phyloP scores from a whole-genome alignment of 2,329 filamentous ascomycete genomes.

The Colletotrichum paranaense region DNA sequence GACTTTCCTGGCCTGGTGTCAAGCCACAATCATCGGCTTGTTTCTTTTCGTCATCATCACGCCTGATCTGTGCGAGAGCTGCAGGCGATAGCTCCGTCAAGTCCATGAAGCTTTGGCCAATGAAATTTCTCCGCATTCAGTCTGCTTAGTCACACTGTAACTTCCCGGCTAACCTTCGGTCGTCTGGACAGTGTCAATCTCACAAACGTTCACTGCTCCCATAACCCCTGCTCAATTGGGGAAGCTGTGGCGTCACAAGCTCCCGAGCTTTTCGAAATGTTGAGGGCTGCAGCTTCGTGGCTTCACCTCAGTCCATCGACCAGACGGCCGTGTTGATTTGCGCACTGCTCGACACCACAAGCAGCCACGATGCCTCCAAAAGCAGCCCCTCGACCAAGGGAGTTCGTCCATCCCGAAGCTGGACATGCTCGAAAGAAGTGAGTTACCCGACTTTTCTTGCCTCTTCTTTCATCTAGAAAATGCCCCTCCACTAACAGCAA shows the following conservation, averaged over 20 bases:
- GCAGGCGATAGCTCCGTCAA: conserved; percentile 2
- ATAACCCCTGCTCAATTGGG: conserved; percentile 26
- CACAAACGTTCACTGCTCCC: neutral
- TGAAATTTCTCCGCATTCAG: neutral
- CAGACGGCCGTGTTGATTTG: conserved; percentile 21
- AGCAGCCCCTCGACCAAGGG: conserved; percentile 41
- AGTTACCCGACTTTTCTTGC: conserved; percentile 29
- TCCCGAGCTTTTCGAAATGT: conserved; percentile 34
- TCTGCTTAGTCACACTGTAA: neutral
- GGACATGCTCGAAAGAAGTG: conserved; percentile 65
- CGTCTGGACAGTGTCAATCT: neutral
- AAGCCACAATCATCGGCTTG: conserved; percentile 27
- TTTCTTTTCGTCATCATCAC: conserved; percentile 30
- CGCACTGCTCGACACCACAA: conserved; percentile 28
- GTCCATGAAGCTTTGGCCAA: conserved; percentile 24
- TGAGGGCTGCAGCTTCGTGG: conserved; percentile 33
- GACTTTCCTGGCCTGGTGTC: conserved; percentile 22
- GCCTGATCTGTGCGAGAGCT: conserved; percentile 28
- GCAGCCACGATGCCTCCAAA: conserved; percentile 53
- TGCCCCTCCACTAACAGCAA: conserved; percentile 32
- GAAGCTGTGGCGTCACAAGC: conserved; percentile 36
- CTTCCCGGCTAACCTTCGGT: rapidly evolving
- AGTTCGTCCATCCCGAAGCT: conserved; percentile 61
- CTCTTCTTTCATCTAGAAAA: neutral
- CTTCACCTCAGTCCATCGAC: conserved; percentile 17